A percentile compares a stretch with the other conserved stretches of the same genome.
Conservation (phyloP, 345 rosid genomes). For the Eucalyptus brandiana region DNA sequence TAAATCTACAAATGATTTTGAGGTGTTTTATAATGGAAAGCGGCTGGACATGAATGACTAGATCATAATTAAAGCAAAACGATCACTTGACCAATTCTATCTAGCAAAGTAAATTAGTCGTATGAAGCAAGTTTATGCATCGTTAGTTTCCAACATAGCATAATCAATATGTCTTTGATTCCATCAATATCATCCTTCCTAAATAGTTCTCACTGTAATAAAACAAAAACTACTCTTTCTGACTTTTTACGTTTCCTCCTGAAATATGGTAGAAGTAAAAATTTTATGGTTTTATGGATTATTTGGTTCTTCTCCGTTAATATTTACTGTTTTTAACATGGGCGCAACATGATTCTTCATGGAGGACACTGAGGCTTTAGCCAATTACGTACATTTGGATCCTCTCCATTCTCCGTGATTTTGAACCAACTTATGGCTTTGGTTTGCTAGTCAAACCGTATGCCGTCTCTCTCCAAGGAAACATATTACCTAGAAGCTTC, state of each 20-base stretch:
- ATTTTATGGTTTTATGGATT: background rate
- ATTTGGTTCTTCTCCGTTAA: background rate
- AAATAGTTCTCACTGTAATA: background rate
- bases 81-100: background rate
- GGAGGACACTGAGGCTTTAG: background rate
- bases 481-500: background rate
- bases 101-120: background rate
- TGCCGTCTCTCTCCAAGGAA: background rate
- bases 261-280: background rate
- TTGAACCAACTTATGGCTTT: background rate
- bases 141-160: background rate
- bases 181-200: background rate
- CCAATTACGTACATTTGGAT: background rate
- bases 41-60: background rate
- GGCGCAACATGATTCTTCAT: background rate
- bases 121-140: background rate
- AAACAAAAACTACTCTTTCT: background rate
- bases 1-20: background rate
- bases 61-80: background rate
- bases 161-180: background rate
- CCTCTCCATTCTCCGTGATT: background rate
- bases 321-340: background rate
- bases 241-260: background rate
- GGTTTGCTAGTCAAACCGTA: background rate
- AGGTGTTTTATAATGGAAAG: background rate